phyloP scores from a whole-genome alignment of 2,329 filamentous ascomycete genomes.

The Madurella fahalii region DNA sequence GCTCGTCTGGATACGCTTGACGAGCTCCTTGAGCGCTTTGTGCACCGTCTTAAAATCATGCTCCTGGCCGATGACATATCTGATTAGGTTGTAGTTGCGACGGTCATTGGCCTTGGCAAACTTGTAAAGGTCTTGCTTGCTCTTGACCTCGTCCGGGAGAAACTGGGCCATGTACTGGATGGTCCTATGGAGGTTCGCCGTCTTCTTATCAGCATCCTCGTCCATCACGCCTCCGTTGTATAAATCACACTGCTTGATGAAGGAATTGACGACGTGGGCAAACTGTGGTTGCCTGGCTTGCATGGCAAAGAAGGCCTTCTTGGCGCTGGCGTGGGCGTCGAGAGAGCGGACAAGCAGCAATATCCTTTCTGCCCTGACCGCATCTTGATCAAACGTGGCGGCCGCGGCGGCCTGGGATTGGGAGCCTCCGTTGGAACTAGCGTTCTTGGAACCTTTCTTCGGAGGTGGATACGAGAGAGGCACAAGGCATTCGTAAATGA shows the following conservation, averaged over 20 bases:
- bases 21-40: constrained; percentile 85
- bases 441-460: constrained; percentile 60
- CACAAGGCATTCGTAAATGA: constrained; percentile 83
- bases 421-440: constrained; percentile 54
- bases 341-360: constrained; percentile 76
- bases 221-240: constrained; percentile 85
- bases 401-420: constrained; percentile 47
- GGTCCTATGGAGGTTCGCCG: constrained; percentile 66
- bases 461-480: constrained; percentile 77
- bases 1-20: constrained; percentile 71
- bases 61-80: constrained; percentile 77
- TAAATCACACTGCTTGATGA: constrained; percentile 78
- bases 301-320: constrained; percentile 83
- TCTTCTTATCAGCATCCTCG: constrained; percentile 64
- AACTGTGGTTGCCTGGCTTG: constrained; percentile 73
- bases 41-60: constrained; percentile 90
- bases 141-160: constrained; percentile 70
- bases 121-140: constrained; percentile 74
- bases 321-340: constrained; percentile 69
- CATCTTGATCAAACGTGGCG: constrained; percentile 60
- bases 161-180: constrained; percentile 69
- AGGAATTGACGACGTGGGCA: constrained; percentile 68
- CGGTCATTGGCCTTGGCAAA: constrained; percentile 91
- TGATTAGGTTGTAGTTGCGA: constrained; percentile 82
- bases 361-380: constrained; percentile 77